Percentiles rank a stretch among this genome's conserved stretches.
Evolutionary conservation across 805 yeast species (phyloP).

Genomic region (Kazachstania martiniae): DNA sequence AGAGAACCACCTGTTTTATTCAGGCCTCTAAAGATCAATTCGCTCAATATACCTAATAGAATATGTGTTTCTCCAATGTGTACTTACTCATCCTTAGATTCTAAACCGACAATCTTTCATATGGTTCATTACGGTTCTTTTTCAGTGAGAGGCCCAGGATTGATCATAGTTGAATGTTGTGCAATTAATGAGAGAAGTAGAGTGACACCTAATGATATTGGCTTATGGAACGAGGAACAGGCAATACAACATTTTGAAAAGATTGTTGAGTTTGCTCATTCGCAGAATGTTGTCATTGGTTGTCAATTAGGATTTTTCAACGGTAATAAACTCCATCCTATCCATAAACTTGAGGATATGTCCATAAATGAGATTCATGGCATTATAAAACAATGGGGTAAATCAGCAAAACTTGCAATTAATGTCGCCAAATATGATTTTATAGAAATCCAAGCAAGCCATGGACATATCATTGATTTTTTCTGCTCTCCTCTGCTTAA

Average conservation of each 20-base stretch:
- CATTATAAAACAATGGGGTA: slow-evolving; percentile 33
- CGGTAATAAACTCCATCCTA: slow-evolving; percentile 30
- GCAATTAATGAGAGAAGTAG: slow-evolving; percentile 34
- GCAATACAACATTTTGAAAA: slow-evolving; percentile 29
- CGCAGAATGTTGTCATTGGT: slow-evolving; percentile 37
- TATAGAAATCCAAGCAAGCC: slow-evolving; percentile 53
- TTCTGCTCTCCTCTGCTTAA: slow-evolving; percentile 39
- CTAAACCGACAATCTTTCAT: slow-evolving; percentile 37
- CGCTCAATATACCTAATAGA: slow-evolving; percentile 37
- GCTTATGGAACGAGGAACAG: slow-evolving; percentile 41
- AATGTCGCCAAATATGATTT: slow-evolving; percentile 45
- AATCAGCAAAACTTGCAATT: slow-evolving; percentile 40
- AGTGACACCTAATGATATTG: slow-evolving; percentile 36
- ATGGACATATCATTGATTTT: slow-evolving; percentile 44
- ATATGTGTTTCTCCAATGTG: slow-evolving; percentile 51
- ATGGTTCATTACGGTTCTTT: slow-evolving; percentile 38
- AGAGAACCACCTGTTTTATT: slow-evolving; percentile 30
- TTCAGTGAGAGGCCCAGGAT: slow-evolving; percentile 40
- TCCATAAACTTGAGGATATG: slow-evolving; percentile 33
- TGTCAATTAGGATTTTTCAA: slow-evolving; percentile 49
- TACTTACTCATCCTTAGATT: slow-evolving; percentile 36
- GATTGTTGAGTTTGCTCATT: slow-evolving; percentile 37
- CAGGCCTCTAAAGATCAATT: slow-evolving; percentile 33
- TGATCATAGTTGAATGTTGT: slow-evolving; percentile 37
- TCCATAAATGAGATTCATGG: slow-evolving; percentile 32